These are phyloP conservation scores for Kregervanrija pseudodelftensis DNA, from an alignment of 805 yeast genomes.

Conservation along the genomic window DNA sequence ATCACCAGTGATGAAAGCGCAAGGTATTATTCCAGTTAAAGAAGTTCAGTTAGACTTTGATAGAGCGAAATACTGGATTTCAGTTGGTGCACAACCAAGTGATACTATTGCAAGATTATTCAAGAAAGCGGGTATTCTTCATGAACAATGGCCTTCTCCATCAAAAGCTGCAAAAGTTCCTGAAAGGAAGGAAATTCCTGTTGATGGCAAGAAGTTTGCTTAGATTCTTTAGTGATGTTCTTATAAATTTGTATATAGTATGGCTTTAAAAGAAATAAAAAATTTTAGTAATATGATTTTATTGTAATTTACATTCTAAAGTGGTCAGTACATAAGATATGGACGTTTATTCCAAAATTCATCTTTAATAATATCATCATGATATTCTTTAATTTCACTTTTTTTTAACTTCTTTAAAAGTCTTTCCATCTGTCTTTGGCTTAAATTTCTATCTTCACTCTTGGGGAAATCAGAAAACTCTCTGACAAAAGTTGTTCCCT, in stretches of 20 bases:
- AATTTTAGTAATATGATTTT: neutral
- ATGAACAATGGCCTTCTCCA: slow-evolving; percentile 53
- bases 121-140: slow-evolving; percentile 68
- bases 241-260: slow-evolving; percentile 5
- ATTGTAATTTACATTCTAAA: slow-evolving; percentile 32
- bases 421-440: slow-evolving; percentile 44
- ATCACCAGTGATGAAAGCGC: slow-evolving; percentile 50
- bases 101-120: slow-evolving; percentile 71
- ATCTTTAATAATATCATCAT: slow-evolving; percentile 59
- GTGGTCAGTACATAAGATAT: slow-evolving; percentile 33
- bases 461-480: slow-evolving; percentile 25
- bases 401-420: slow-evolving; percentile 41
- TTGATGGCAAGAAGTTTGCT: slow-evolving; percentile 20
- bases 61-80: slow-evolving; percentile 92
- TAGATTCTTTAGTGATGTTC: neutral
- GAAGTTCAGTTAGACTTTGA: slow-evolving; percentile 80
- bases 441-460: slow-evolving; percentile 8
- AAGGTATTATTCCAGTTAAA: slow-evolving; percentile 56
- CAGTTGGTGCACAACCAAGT: slow-evolving; percentile 94
- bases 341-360: slow-evolving; percentile 53
- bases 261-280: neutral
- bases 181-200: slow-evolving; percentile 15
- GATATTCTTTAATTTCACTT: slow-evolving; percentile 37
- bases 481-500: slow-evolving; percentile 65
- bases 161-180: slow-evolving; percentile 16